Evolutionary conservation across 306 rosid genomes (phyloP), one percentile per base, ranked within the genome.

Genomic region (Canavalia gladiata): DNA sequence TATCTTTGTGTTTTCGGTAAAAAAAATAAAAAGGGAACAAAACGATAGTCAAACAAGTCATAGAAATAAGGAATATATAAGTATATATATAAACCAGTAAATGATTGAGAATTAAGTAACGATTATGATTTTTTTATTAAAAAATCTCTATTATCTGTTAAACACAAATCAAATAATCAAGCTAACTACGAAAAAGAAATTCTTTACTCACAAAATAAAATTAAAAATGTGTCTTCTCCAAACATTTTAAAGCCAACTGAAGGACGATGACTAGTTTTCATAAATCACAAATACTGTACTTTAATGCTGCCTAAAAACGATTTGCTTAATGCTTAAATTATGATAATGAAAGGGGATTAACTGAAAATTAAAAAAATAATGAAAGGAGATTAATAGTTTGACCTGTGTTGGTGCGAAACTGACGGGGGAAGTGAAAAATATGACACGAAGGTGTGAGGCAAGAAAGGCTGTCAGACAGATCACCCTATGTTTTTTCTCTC

Each of bases 401-500:
- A 62, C 33, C n/a, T 62, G 3, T 62, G 6, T 56, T 25, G 62
- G 64, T 57, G 64, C 68, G 45, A 34, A 12, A 62, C 3, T 3
- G 10, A 54, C 1, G 28, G 3, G 29, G 4, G 67, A 31, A 63
- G 33, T 55, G 5, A 55, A 55, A 55, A 25, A 55, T 25, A 55
- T 25, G 10, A 18, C 9, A 55, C 60, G 11, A 25, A 55, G 28
- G 28, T 3, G 28, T 13, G 67, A 60, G 42, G 46, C 68, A 35
- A 6, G 68, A 39, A 65, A 42, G 73, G 73, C 54, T 67, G 73
- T 8, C 73, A 42, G 52, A 47, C 54, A 67, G 73, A 34, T 67
- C 73, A 42, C 35, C 31, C 69, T 37, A 63, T 12, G 46, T 37
- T 63, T 39, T 3, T 9, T 5, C 41, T 9, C 25, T 68, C 28